Base-by-base conservation (phyloP, 306 rosid species). In the Cicer chorassanicum region DNA sequence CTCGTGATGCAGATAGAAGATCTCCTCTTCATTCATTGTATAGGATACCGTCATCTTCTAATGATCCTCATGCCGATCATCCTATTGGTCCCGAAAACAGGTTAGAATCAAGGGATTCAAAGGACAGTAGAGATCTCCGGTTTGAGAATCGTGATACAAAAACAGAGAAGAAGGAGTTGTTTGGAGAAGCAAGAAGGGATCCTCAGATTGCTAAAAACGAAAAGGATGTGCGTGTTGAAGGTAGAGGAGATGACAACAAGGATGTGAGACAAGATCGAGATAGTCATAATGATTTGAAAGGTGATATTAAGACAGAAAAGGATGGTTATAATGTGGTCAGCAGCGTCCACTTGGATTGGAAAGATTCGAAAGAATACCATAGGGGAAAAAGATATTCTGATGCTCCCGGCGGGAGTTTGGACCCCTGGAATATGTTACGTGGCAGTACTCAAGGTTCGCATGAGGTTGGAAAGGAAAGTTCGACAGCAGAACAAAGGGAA, bases 381-480 rank as follows among this genome's bases (percentile, higher is more conserved):
- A 82, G 86, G 79, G 97, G 90, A 8, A 91, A 91, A 78, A 79
- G 86, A 78, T 88, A 87, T 85, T 81, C 91, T n/a, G 96, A 91
- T 80, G 61, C 86, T 29, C 83, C 91, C 13, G 77, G 81, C 46
- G 92, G 80, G 48, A 80, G 63, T 84, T 73, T 73, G 78, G 97
- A 88, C 63, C 60, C 88, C 15, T 91, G 92, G 92, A 81, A 78
- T 63, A 65, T 56, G 51, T 80, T 79, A 61, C 91, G 83, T 62
- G 82, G 84, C 62, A 84, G 70, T 84, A 70, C 76, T 0, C 95
- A 85, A 68, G 87, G 85, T 71, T 83, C 84, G 12, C 43, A 72
- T 48, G 97, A 91, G 82, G 83, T 73, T 75, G 93, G 87, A 45
- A 91, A 86, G 87, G 97, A 91, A 70, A 82, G 76, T 63, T 81